These are phyloP conservation scores for Cladochytrium tenue DNA, from an alignment of 371 early-diverging fungal genomes.

Conservation along the genomic window DNA sequence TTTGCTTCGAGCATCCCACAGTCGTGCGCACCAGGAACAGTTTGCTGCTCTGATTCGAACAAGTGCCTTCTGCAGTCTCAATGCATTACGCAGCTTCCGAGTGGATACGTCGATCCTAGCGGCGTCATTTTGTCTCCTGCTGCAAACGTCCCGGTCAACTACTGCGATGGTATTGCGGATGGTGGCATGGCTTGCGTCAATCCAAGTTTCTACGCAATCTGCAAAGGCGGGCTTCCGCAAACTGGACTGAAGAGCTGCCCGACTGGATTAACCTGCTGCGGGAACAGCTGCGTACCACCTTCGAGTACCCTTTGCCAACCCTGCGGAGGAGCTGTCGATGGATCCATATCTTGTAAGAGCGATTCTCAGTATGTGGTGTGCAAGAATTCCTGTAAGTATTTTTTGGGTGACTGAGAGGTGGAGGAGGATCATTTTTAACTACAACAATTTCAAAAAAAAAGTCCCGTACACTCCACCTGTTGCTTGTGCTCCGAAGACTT, in stretches of 20 bases:
- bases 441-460: too few species aligned
- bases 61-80: constrained; percentile 7
- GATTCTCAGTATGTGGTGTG: constrained; percentile 8
- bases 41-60: constrained; percentile 18
- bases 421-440: too few species aligned
- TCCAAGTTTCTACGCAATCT: constrained; percentile 3
- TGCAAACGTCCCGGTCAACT: not conserved
- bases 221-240: constrained; percentile 1
- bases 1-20: not conserved
- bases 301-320: constrained; percentile 4
- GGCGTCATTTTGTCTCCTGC: not conserved
- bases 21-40: constrained; percentile 13
- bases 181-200: constrained; percentile 12
- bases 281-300: constrained; percentile 8
- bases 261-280: constrained; percentile 10
- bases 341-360: constrained; percentile 9
- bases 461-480: not conserved
- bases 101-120: not conserved
- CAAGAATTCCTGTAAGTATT: not conserved
- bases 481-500: not conserved
- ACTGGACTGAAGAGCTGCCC: constrained; percentile 1
- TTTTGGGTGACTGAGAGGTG: too few species aligned
- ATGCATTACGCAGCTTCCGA: constrained; percentile 7
- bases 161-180: constrained; percentile 3
- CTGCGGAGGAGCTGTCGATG: constrained; percentile 9